Evolutionary conservation across 169 alveolate species (phyloP).

Genomic region (Plasmodium inui): DNA sequence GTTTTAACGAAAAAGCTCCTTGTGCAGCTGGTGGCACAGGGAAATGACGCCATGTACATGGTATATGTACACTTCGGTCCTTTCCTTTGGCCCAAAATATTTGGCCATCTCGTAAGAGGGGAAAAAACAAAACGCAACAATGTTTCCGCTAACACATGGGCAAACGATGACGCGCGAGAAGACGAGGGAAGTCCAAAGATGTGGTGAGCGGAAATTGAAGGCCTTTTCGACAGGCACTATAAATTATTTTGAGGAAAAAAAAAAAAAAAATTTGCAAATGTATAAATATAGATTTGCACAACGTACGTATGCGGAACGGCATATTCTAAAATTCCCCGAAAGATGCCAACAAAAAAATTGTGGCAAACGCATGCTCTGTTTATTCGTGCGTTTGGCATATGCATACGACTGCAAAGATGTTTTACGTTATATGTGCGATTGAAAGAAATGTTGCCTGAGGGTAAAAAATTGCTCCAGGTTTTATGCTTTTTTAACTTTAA

Average conservation of each 20-base stretch:
- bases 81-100: background rate
- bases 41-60: background rate
- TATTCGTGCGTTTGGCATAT: background rate
- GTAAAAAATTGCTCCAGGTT: background rate
- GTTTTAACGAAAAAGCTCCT: background rate
- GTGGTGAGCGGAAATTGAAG: background rate
- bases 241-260: background rate
- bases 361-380: background rate
- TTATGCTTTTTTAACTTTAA: background rate
- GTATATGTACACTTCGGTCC: background rate
- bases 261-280: background rate
- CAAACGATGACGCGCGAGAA: background rate
- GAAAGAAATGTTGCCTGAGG: background rate
- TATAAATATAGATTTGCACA: background rate
- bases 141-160: background rate
- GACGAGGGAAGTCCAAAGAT: background rate
- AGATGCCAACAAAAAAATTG: background rate
- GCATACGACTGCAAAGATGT: background rate
- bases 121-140: background rate
- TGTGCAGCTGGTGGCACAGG: background rate
- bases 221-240: background rate
- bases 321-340: background rate
- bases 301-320: background rate
- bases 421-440: background rate
- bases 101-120: conserved; percentile 11